Evolutionary conservation across 495 filamentous ascomycete species (phyloP).

Genomic region (Neurospora sp.): DNA sequence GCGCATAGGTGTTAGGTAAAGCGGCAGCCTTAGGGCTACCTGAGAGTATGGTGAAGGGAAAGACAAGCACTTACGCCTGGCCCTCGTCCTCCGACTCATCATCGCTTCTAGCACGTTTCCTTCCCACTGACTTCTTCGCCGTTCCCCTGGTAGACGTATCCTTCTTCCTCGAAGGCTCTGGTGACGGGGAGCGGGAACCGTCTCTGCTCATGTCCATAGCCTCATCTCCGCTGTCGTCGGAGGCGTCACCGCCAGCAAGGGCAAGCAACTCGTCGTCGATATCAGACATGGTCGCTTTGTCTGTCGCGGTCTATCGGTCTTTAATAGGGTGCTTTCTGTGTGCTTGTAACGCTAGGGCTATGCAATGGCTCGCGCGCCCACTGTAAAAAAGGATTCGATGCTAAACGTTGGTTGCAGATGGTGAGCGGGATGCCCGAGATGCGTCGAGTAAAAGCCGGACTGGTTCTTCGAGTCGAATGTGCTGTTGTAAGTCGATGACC

Average conservation of each 20-base stretch:
- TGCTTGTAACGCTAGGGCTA: neutral
- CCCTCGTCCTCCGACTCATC: constrained; percentile 70
- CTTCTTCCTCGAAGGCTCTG: constrained; percentile 21
- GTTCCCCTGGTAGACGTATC: constrained; percentile 19
- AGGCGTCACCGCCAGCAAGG: constrained; percentile 59
- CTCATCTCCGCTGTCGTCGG: constrained; percentile 41
- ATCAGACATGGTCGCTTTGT: constrained; percentile 46
- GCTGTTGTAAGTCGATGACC: neutral
- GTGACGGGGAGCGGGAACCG: constrained; percentile 26
- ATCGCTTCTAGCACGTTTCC: constrained; percentile 37
- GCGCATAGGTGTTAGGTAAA: neutral
- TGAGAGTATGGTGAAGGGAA: neutral
- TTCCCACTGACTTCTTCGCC: constrained; percentile 35
- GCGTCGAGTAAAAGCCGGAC: neutral
- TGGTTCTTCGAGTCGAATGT: neutral
- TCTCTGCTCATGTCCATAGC: constrained; percentile 28
- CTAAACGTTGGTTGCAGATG: neutral
- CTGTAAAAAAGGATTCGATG: neutral
- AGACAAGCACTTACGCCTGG: constrained; percentile 60
- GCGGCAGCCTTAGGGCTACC: neutral
- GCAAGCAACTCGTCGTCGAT: constrained; percentile 84
- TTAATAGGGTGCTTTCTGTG: neutral
- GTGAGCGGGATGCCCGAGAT: neutral
- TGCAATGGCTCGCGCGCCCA: neutral
- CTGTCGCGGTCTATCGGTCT: neutral